Evolutionary conservation across 805 yeast species (phyloP), one percentile per base, ranked within the genome.

Genomic region (Hyphopichia homilentoma): DNA sequence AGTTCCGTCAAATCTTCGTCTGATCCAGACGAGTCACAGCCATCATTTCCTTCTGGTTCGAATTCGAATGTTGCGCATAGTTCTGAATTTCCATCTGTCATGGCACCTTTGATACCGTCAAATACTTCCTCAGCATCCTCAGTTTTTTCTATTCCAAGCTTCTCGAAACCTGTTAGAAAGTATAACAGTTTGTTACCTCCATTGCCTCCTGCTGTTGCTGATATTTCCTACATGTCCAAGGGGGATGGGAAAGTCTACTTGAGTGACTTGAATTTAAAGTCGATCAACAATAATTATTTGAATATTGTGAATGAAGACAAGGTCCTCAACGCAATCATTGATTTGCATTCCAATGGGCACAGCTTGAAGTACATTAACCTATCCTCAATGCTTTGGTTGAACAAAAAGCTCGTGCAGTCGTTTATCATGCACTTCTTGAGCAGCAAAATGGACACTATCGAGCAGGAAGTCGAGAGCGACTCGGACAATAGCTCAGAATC

Each of bases 361-460:
- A 51, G 47, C 27, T 49, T 77, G 35, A 54, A 36, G 39, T 61
- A 52, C 30, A 54, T 70, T 41, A 64, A 65, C 36, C 52, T 71
- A 44, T 56, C 62, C 16, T 70, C 70, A 6, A 66, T 66, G 54
- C 65, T 69, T 33, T 76, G 75, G 79, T 50, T 68, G 23, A 67
- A 57, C 45, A 70, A 59, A 44, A 64, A 43, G 34, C 33, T 59
- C 32, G 52, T 65, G 43, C 48, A 54, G 48, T 35, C 53, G 33
- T 65, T 55, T 30, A 54, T 76, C 45, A 11, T 34, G 28, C 6
- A 25, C 32, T 16, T 23, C 60, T 12, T 28, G 39, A 7, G 28
- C 35, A 5, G 15, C 15, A 25, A 9, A 6, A 11, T 18, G 11
- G 22, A 18, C 14, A 34, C 38, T 19, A 33, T 36, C 13, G 36